A percentile compares a stretch with the other conserved stretches of the same genome.
Evolutionary conservation across 768 basidiomycete species (phyloP).

Genomic region (Steccherinum ochraceum): DNA sequence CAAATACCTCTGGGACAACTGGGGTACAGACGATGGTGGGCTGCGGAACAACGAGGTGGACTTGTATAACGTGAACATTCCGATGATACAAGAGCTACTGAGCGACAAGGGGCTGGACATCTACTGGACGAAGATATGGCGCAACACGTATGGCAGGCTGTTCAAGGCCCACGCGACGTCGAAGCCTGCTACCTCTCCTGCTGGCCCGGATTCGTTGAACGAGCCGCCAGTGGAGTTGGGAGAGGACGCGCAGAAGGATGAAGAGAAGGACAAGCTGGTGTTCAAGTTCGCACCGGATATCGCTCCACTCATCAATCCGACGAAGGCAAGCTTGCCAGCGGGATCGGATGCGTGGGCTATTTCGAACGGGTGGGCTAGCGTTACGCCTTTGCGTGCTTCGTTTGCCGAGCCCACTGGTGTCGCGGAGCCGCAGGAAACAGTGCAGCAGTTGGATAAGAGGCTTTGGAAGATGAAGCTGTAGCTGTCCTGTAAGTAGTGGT

Average conservation of each 20-base stretch:
- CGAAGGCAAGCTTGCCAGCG: constrained; percentile 50
- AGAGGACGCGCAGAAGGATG: constrained; percentile 6
- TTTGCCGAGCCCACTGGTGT: constrained; percentile 58
- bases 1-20: constrained; percentile 71
- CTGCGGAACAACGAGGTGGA: constrained; percentile 63
- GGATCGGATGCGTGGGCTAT: constrained; percentile 85
- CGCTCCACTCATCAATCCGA: constrained; percentile 57
- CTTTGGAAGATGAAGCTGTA: constrained; percentile 58
- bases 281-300: constrained; percentile 80
- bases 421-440: constrained; percentile 13
- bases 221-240: constrained; percentile 9
- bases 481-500: too few species aligned
- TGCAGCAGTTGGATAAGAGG: constrained; percentile 31
- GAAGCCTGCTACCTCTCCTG: constrained; percentile 24
- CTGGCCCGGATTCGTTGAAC: constrained; percentile 38
- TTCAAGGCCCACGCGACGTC: constrained; percentile 47
- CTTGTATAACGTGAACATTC: constrained; percentile 84
- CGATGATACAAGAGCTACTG: constrained; percentile 63
- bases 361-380: constrained; percentile 59
- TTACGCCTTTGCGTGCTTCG: constrained; percentile 70
- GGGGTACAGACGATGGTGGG: constrained; percentile 66
- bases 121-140: constrained; percentile 81
- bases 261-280: constrained; percentile 32
- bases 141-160: constrained; percentile 75
- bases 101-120: constrained; percentile 56